Conservation (phyloP, 2,329 filamentous ascomycete genomes). For the Cucurbitaria berberidis region DNA sequence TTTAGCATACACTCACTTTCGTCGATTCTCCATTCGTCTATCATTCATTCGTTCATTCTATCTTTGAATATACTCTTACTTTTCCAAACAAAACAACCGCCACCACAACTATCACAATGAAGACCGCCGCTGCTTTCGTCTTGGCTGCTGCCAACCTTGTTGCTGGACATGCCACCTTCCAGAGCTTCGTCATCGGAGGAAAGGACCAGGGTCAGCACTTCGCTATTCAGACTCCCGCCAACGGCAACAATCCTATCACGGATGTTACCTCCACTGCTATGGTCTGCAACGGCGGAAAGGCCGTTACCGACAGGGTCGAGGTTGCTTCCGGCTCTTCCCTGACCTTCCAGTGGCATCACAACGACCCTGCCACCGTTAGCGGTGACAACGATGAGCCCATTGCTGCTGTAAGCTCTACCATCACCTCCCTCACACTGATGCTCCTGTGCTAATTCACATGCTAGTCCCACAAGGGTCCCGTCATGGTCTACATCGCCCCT, state of each 20-base stretch:
- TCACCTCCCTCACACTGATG: background rate
- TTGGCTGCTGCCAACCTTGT: slow-evolving; percentile 44
- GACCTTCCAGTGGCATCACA: slow-evolving; percentile 59
- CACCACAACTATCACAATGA: slow-evolving; percentile 40
- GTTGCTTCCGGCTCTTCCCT: slow-evolving; percentile 58
- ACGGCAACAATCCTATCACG: slow-evolving; percentile 46
- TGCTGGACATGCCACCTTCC: slow-evolving; percentile 47
- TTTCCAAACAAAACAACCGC: slow-evolving; percentile 15
- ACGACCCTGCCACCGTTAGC: slow-evolving; percentile 41
- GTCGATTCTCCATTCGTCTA: slow-evolving; percentile 33
- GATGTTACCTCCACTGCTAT: slow-evolving; percentile 46
- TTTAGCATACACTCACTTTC: slow-evolving; percentile 38
- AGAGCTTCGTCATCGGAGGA: slow-evolving; percentile 51
- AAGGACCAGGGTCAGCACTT: slow-evolving; percentile 44
- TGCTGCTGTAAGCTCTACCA: slow-evolving; percentile 34
- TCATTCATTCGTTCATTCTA: slow-evolving; percentile 27
- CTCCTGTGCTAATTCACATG: background rate
- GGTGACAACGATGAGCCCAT: slow-evolving; percentile 59
- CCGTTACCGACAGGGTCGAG: slow-evolving; percentile 49
- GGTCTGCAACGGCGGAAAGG: slow-evolving; percentile 45
- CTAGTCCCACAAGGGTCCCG: slow-evolving; percentile 58
- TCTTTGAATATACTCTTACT: slow-evolving; percentile 28
- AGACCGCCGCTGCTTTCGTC: slow-evolving; percentile 38
- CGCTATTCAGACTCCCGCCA: slow-evolving; percentile 54
- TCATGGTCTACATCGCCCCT: slow-evolving; percentile 60